Base-by-base conservation (phyloP, 257 asterid genomes). In the Cinchona pubescens region DNA sequence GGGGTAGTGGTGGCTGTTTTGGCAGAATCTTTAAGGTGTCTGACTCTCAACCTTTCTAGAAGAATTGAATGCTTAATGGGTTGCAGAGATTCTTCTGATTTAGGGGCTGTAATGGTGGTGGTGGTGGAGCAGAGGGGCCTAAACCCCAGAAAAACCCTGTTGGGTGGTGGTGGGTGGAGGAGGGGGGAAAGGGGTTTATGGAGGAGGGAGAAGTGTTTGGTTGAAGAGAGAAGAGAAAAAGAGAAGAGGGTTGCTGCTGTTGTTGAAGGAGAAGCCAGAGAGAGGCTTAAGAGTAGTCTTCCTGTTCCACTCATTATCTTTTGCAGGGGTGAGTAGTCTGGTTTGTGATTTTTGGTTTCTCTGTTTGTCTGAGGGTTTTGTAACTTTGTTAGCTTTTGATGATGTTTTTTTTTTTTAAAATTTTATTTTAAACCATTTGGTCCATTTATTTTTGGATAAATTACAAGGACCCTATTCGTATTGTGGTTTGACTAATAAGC, bases 41-140 rank as follows among this genome's bases (percentile, higher is more conserved):
- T 87, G 70, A 86, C 85, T 82, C 99, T 81, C 74, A 94, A 90
- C 53, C 91, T 86, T 79, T 94, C 96, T 48, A 94, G 55, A 7
- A 94, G 92, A 76, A 92, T 86, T 2, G 96, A 87, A 83, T 92
- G 98, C 81, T 89, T 94, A 15, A 85, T 12, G 67, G 97, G 92
- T 46, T 89, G 86, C 25, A 88, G 69, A 45, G 77, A 77, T 30
- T 88, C 91, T 38, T 81, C 90, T 21, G 78, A 40, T 12, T 73
- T 74, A 3, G 86, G 18, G 7, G 79, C 4, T 25, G 87, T 29
- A 42, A 80, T 32, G 48, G 81, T 69, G 27, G 79, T 48, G 46
- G 82, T 74, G 78, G 89, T 59, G 67, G 93, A 82, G 80, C 89
- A 92, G 32, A 92, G 86, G 21, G 97, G 89, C 45, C 93, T 80